Percentiles rank a stretch among this genome's conserved stretches.
Conservation (phyloP, 2,329 filamentous ascomycete genomes). For the Amesomyces nigricolor region DNA sequence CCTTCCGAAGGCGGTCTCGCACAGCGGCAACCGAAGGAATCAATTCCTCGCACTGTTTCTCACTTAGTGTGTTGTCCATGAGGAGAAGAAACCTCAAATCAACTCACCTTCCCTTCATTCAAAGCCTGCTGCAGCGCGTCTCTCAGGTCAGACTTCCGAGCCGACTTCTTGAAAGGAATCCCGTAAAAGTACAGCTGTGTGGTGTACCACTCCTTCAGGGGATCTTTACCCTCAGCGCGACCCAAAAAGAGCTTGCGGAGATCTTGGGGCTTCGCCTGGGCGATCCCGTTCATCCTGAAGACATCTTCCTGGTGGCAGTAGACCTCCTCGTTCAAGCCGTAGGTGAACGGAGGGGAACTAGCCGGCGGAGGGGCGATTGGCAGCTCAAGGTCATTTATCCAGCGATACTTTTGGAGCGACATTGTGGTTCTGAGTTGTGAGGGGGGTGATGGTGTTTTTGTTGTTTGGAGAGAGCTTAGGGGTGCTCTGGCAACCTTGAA, state of each 20-base stretch:
- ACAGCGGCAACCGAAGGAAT: neutral
- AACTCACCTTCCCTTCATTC: neutral
- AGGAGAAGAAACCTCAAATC: too few relatives aligned
- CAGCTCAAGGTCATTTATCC: too few relatives aligned
- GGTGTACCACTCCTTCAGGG: neutral
- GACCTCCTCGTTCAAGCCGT: neutral
- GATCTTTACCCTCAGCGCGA: neutral
- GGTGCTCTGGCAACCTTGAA: too few relatives aligned
- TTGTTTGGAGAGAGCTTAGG: too few relatives aligned
- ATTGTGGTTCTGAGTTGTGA: too few relatives aligned
- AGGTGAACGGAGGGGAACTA: neutral
- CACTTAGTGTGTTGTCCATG: neutral
- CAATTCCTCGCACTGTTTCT: neutral
- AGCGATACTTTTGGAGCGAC: too few relatives aligned
- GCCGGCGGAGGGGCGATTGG: neutral
- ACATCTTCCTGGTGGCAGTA: neutral
- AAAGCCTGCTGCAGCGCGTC: neutral
- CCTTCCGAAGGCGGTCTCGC: neutral
- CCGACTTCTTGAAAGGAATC: neutral
- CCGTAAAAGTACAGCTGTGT: slow-evolving; percentile 2
- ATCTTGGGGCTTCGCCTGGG: neutral
- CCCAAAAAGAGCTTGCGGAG: neutral
- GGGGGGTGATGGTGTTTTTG: too few relatives aligned
- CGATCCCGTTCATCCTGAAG: neutral
- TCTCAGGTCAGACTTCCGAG: neutral